These are phyloP conservation scores for Aspergillus fumigatiaffinis DNA, from an alignment of 2,329 filamentous ascomycete species.

Conservation along the genomic window DNA sequence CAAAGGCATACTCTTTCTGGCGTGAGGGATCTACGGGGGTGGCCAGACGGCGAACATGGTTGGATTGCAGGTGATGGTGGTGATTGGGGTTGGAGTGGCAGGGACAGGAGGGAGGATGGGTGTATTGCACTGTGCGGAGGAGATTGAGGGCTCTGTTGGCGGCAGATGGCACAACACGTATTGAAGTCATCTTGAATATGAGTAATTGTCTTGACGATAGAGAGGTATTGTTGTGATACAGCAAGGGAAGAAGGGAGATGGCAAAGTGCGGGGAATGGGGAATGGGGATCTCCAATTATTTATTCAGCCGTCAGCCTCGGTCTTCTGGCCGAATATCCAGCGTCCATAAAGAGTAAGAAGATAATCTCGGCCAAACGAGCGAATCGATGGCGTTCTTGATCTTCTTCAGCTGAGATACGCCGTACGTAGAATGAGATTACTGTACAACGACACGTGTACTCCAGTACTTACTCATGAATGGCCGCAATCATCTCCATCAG, in stretches of 20 bases:
- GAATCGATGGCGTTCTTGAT: too few relatives aligned
- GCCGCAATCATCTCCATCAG: too few relatives aligned
- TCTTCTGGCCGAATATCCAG: conserved; percentile 14
- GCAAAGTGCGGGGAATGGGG: conserved; percentile 14
- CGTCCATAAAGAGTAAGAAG: too few relatives aligned
- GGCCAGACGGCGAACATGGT: conserved; percentile 62
- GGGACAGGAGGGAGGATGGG: conserved; percentile 81
- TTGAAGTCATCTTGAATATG: conserved; percentile 20
- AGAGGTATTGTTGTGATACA: background rate
- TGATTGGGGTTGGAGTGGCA: conserved; percentile 87
- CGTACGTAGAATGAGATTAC: too few relatives aligned
- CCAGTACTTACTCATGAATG: too few relatives aligned
- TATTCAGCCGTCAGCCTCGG: conserved; percentile 8
- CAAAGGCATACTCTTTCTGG: conserved; percentile 95
- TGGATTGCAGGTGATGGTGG: conserved; percentile 66
- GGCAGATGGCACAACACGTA: conserved; percentile 45
- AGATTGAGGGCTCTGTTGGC: conserved; percentile 52
- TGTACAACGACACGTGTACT: too few relatives aligned
- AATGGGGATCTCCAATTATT: conserved; percentile 14
- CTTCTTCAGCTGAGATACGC: too few relatives aligned
- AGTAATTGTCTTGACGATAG: too few relatives aligned
- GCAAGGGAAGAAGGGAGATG: conserved; percentile 4
- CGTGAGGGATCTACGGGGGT: conserved; percentile 68
- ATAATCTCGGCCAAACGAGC: too few relatives aligned
- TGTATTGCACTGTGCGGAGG: conserved; percentile 85